Conservation (phyloP, 495 filamentous ascomycete species). For the Hypoxylon rickii region DNA sequence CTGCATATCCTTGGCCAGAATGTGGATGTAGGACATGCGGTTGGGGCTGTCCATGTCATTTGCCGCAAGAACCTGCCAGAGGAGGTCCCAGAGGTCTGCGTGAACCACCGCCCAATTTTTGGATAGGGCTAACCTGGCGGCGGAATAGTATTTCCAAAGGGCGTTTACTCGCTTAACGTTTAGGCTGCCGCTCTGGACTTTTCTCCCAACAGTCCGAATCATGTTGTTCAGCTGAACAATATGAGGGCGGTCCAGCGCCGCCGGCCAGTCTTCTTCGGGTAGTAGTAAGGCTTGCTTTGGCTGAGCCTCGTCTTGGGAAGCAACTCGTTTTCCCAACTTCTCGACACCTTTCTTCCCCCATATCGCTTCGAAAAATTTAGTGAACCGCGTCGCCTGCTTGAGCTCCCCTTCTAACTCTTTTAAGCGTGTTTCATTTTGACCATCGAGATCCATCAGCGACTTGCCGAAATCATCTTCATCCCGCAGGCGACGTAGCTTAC, state of each 20-base stretch:
- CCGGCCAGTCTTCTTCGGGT: constrained; percentile 22
- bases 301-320: constrained; percentile 37
- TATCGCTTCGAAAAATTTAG: constrained; percentile 42
- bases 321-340: constrained; percentile 43
- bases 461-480: constrained; percentile 42
- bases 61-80: constrained; percentile 55
- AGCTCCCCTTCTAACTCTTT: constrained; percentile 60
- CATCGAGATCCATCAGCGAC: constrained; percentile 44
- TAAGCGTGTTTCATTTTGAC: constrained; percentile 50
- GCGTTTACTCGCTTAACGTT: constrained; percentile 28
- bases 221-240: constrained; percentile 32
- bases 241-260: constrained; percentile 3
- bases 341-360: constrained; percentile 46
- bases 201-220: constrained; percentile 28
- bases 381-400: constrained; percentile 43
- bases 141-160: constrained; percentile 51
- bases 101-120: constrained; percentile 52
- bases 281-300: constrained; percentile 35
- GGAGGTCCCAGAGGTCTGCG: constrained; percentile 55
- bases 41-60: constrained; percentile 49
- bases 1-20: constrained; percentile 65
- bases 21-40: constrained; percentile 63
- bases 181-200: background rate
- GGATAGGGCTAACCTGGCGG: constrained; percentile 49
- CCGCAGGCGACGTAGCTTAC: constrained; percentile 40